A percentile compares a stretch with the other conserved stretches of the same genome.
These are phyloP conservation scores for Cystobasidium slooffiae DNA, from an alignment of 1,284 basidiomycete species.

Conservation along the genomic window DNA sequence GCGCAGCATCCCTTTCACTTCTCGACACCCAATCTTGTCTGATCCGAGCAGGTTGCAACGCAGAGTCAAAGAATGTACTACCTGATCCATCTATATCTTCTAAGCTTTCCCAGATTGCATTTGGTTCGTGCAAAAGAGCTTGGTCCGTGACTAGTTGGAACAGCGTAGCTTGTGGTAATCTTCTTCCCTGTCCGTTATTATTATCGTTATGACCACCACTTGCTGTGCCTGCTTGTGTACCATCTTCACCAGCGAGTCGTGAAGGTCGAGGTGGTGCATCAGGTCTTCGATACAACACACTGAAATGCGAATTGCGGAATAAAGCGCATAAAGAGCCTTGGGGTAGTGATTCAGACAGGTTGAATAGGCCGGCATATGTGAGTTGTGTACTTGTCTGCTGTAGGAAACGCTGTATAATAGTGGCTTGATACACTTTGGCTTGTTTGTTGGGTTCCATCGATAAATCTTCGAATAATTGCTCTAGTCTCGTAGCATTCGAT, in stretches of 20 bases:
- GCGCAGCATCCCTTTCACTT: neutral
- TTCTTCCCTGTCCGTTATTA: neutral
- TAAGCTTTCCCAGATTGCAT: conserved; percentile 82
- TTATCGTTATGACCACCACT: neutral
- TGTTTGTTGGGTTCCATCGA: conserved; percentile 59
- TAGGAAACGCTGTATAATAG: conserved; percentile 71
- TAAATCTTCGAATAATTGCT: conserved; percentile 43
- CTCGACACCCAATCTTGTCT: conserved; percentile 24
- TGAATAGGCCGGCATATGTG: conserved; percentile 73
- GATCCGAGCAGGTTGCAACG: conserved; percentile 68
- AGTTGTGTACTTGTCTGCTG: conserved; percentile 75
- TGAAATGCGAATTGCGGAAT: conserved; percentile 86
- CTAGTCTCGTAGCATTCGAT: conserved; percentile 2
- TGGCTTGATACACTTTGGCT: conserved; percentile 69
- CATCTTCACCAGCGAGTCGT: neutral
- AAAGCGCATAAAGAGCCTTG: conserved; percentile 62
- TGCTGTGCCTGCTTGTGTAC: too few species aligned
- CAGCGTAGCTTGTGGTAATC: conserved; percentile 61
- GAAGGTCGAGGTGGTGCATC: conserved; percentile 23
- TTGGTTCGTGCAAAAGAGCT: conserved; percentile 73
- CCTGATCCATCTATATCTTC: conserved; percentile 81
- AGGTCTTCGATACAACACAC: conserved; percentile 74
- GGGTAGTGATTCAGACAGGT: conserved; percentile 53
- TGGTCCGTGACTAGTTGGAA: conserved; percentile 83
- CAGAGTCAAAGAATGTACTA: conserved; percentile 74